phyloP scores from a whole-genome alignment of 2,329 filamentous ascomycete species.

The Colletotrichum trifolii region DNA sequence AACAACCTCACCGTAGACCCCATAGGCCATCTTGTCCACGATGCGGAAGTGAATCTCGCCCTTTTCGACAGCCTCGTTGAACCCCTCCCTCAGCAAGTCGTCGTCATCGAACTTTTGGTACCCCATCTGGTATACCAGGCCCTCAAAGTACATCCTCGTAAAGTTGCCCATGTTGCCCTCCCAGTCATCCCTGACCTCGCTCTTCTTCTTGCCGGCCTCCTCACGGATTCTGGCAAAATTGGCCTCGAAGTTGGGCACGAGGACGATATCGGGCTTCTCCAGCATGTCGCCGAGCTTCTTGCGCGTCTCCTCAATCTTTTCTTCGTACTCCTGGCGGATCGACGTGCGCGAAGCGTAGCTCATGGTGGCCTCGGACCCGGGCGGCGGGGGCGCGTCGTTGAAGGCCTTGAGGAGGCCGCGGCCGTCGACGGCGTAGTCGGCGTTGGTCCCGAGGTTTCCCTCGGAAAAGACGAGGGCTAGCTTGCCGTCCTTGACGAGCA shows the following conservation, averaged over 20 bases:
- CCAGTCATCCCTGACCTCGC: constrained; percentile 53
- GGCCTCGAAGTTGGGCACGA: constrained; percentile 60
- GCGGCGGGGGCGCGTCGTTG: constrained; percentile 53
- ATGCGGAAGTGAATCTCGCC: constrained; percentile 57
- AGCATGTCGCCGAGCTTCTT: constrained; percentile 50
- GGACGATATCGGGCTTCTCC: constrained; percentile 52
- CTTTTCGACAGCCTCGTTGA: constrained; percentile 58
- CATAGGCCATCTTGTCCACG: constrained; percentile 56
- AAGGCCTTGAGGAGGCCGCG: constrained; percentile 56
- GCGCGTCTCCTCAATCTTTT: constrained; percentile 52
- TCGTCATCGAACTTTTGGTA: constrained; percentile 59
- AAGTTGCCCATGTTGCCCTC: constrained; percentile 55
- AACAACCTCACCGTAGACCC: constrained; percentile 57
- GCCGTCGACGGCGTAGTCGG: constrained; percentile 49
- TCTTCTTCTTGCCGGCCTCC: constrained; percentile 44
- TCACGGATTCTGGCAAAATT: constrained; percentile 53
- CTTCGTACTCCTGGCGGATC: constrained; percentile 57
- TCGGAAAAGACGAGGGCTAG: constrained; percentile 61
- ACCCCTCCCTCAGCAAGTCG: constrained; percentile 60
- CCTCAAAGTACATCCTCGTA: constrained; percentile 56
- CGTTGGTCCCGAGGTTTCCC: constrained; percentile 57
- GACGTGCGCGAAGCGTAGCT: constrained; percentile 56
- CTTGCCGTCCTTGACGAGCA: constrained; percentile 52
- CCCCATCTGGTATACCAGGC: constrained; percentile 53
- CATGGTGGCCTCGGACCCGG: constrained; percentile 44